Conservation (phyloP, 306 rosid genomes). For the Crotalaria pallida region DNA sequence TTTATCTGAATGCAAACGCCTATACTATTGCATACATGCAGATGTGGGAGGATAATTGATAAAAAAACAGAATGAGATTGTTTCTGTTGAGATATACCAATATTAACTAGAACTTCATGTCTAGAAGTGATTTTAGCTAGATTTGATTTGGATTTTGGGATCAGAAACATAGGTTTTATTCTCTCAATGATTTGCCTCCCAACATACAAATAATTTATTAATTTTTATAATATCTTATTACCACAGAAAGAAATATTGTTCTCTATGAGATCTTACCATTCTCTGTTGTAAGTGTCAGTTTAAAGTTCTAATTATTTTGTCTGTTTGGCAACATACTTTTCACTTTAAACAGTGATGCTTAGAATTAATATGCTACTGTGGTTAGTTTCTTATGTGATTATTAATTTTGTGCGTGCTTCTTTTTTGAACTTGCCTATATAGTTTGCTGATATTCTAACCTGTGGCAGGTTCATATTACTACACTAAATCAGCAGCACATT, state of each 20-base stretch:
- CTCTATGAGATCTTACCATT: background rate
- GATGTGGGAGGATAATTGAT: background rate
- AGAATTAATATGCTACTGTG: conserved; percentile 5
- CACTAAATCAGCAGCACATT: conserved; percentile 49
- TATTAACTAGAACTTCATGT: conserved; percentile 1
- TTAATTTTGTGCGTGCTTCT: background rate
- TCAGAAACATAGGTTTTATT: background rate
- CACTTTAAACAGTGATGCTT: background rate
- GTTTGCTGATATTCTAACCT: background rate
- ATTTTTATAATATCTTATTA: background rate
- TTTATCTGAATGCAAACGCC: conserved; percentile 3
- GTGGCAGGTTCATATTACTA: conserved; percentile 66
- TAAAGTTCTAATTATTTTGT: background rate
- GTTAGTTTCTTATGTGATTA: background rate
- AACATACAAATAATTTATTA: background rate
- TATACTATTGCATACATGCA: background rate
- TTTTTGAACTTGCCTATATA: background rate
- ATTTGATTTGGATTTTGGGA: background rate
- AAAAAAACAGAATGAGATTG: background rate
- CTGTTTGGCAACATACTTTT: conserved; percentile 7
- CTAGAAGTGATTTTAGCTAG: background rate
- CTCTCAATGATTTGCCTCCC: background rate
- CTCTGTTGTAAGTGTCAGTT: background rate
- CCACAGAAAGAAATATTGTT: background rate
- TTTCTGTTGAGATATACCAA: conserved; percentile 1